Percentiles rank a stretch among this genome's conserved stretches.
These are phyloP conservation scores for Bocquillonia castaneifolia DNA, from an alignment of 441 rosid species.

Conservation along the genomic window DNA sequence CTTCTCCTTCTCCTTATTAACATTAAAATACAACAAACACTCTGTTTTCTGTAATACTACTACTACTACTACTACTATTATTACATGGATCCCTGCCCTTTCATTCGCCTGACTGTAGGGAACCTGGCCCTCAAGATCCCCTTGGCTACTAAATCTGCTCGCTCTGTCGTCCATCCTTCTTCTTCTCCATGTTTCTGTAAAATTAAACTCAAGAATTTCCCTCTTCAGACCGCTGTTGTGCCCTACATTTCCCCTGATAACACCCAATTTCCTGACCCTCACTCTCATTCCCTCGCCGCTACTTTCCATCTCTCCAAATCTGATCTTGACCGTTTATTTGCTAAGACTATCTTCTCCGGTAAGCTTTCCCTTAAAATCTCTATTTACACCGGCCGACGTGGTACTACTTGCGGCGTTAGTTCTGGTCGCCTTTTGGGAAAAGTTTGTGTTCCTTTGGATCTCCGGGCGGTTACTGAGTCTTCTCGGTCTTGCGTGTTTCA, in stretches of 20 bases:
- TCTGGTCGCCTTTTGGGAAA: conserved; percentile 65
- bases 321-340: conserved; percentile 47
- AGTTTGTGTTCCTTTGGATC: conserved; percentile 68
- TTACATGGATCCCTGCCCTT: conserved; percentile 88
- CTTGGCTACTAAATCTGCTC: conserved; percentile 50
- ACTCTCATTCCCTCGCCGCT: conserved; percentile 44
- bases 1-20: conserved; percentile 3
- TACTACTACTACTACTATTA: neutral
- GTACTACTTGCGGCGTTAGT: conserved; percentile 61
- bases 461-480: conserved; percentile 48
- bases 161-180: conserved; percentile 71
- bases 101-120: conserved; percentile 63
- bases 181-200: conserved; percentile 75
- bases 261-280: conserved; percentile 35
- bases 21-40: neutral
- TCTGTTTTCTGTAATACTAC: conserved; percentile 1
- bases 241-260: conserved; percentile 45
- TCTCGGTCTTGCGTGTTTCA: conserved; percentile 53
- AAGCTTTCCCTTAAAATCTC: conserved; percentile 46
- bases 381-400: conserved; percentile 69
- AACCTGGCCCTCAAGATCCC: conserved; percentile 70
- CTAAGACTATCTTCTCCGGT: conserved; percentile 50
- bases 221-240: conserved; percentile 54
- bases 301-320: conserved; percentile 63
- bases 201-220: conserved; percentile 62